Percentiles rank a stretch among this genome's conserved stretches.
Evolutionary conservation across 176 grass and related monocot genomes (phyloP).

Genomic region (Stipa capillata): DNA sequence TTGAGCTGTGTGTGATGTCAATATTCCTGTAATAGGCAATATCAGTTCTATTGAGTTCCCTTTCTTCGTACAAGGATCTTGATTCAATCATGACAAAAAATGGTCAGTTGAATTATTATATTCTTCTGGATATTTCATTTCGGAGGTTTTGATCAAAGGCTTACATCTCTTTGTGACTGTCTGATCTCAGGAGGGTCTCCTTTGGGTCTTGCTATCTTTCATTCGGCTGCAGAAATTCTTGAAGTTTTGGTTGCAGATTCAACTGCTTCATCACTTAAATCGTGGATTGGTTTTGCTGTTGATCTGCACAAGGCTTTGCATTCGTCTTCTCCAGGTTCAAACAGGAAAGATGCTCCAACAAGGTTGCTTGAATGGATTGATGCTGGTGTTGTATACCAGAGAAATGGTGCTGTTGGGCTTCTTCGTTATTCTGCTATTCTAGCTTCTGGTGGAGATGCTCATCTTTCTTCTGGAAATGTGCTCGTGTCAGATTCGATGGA

Average conservation of each 20-base stretch:
- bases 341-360: slow-evolving; percentile 87
- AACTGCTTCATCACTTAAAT: slow-evolving; percentile 72
- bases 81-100: slow-evolving; percentile 54
- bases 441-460: slow-evolving; percentile 90
- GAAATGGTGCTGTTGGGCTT: slow-evolving; percentile 78
- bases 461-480: slow-evolving; percentile 81
- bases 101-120: slow-evolving; percentile 32
- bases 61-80: slow-evolving; percentile 70
- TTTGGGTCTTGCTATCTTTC: slow-evolving; percentile 87
- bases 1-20: slow-evolving; percentile 10
- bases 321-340: slow-evolving; percentile 87
- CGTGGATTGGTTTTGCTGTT: slow-evolving; percentile 86
- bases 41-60: slow-evolving; percentile 74
- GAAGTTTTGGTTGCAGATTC: slow-evolving; percentile 95
- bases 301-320: slow-evolving; percentile 94
- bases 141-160: not conserved
- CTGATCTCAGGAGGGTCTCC: slow-evolving; percentile 57
- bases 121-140: slow-evolving; percentile 19
- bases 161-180: slow-evolving; percentile 7
- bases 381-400: slow-evolving; percentile 94
- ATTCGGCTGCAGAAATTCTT: slow-evolving; percentile 88
- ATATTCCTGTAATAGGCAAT: slow-evolving; percentile 49
- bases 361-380: slow-evolving; percentile 97
- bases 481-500: slow-evolving; percentile 95
- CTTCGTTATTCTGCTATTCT: slow-evolving; percentile 90